Evolutionary conservation across 208 protist species (phyloP).

Genomic region (Tritrichomonas musculus): DNA sequence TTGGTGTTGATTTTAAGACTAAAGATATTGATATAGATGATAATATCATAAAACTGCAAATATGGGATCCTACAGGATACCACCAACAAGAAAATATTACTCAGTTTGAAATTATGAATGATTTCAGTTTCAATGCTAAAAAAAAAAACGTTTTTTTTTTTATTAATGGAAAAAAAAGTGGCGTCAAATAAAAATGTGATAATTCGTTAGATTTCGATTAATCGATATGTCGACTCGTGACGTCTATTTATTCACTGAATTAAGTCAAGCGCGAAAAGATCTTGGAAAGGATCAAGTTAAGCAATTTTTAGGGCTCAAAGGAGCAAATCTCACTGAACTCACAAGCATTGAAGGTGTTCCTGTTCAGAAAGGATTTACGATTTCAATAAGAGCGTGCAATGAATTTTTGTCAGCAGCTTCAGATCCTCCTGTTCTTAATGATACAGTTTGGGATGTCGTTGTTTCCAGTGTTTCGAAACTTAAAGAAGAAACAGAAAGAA

Average conservation of each 20-base stretch:
- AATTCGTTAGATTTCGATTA: too few species aligned
- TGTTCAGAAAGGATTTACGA: conserved; percentile 13
- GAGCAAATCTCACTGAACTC: conserved; percentile 78
- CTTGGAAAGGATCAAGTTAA: conserved; percentile 68
- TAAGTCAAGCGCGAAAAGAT: too few species aligned
- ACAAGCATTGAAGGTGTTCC: conserved; percentile 41
- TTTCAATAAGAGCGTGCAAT: neutral
- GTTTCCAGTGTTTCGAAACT: neutral
- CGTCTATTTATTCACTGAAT: too few species aligned
- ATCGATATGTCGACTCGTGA: too few species aligned
- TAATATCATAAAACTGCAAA: neutral
- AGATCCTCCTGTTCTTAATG: neutral
- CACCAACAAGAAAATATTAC: neutral
- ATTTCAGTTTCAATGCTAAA: too few species aligned
- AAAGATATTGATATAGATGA: neutral
- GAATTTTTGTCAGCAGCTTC: neutral
- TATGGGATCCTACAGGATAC: conserved; percentile 20
- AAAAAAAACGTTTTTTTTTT: too few species aligned
- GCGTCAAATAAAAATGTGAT: too few species aligned
- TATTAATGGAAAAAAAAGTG: too few species aligned
- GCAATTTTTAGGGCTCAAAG: conserved; percentile 78
- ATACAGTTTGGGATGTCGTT: neutral
- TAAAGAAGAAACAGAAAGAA: too few species aligned
- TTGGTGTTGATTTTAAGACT: neutral
- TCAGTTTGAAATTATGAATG: too few species aligned